A percentile compares a stretch with the other conserved stretches of the same genome.
Evolutionary conservation across 2,329 filamentous ascomycete genomes (phyloP).

Genomic region (Chalaropsis thielavioides): DNA sequence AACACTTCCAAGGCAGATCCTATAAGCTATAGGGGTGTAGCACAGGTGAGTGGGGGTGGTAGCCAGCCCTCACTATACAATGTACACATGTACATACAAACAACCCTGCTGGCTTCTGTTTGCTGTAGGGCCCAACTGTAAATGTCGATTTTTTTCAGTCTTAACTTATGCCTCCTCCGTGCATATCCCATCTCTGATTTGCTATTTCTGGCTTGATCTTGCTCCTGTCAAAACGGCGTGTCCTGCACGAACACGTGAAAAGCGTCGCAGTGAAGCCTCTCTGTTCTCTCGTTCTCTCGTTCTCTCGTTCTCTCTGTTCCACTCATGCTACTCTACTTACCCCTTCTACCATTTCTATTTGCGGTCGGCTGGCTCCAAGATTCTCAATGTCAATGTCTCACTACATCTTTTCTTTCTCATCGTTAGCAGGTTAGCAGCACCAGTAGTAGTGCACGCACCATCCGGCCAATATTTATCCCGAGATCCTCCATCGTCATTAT

Average conservation of each 20-base stretch:
- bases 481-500: conserved; percentile 7
- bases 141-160: background rate
- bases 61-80: too few species aligned
- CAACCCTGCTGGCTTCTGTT: too few species aligned
- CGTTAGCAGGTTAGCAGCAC: background rate
- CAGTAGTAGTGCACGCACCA: conserved; percentile 3
- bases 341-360: too few species aligned
- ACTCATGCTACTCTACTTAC: background rate
- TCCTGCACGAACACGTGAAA: background rate
- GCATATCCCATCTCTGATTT: background rate
- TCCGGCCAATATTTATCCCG: conserved; percentile 5
- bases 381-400: background rate
- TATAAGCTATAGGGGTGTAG: background rate
- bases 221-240: background rate
- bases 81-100: too few species aligned
- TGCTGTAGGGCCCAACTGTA: too few species aligned
- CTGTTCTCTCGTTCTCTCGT: too few species aligned
- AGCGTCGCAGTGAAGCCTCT: background rate
- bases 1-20: background rate
- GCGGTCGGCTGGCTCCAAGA: too few species aligned
- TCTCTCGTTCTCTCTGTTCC: too few species aligned
- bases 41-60: background rate
- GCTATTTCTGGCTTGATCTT: background rate
- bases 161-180: background rate
- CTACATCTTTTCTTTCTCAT: background rate